A percentile compares a stretch with the other conserved stretches of the same genome.
These are phyloP conservation scores for Halophytophthora polymorphica DNA, from an alignment of 352 stramenopile species.

Conservation along the genomic window DNA sequence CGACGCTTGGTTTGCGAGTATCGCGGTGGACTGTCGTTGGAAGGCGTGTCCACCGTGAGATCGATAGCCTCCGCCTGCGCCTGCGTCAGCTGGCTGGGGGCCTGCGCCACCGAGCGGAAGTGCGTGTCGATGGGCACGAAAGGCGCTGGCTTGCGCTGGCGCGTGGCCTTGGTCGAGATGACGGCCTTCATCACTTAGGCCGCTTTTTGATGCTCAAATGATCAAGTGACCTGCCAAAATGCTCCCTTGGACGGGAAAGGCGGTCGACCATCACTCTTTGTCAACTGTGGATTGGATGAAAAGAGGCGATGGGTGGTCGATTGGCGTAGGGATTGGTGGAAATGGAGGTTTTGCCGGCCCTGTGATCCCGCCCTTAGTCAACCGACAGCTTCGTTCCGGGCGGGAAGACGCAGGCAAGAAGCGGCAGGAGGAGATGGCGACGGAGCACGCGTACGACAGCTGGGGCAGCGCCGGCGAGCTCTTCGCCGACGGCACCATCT, in stretches of 20 bases:
- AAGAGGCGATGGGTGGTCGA: background rate
- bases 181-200: background rate
- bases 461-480: constrained; percentile 67
- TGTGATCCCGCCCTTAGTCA: too few relatives aligned
- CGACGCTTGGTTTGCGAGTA: constrained; percentile 8
- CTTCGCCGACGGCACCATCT: constrained; percentile 71
- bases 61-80: constrained; percentile 40
- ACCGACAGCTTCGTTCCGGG: too few relatives aligned
- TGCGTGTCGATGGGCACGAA: constrained; percentile 60
- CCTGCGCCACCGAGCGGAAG: constrained; percentile 37
- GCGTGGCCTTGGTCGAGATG: background rate
- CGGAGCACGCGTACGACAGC: constrained; percentile 61
- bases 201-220: background rate
- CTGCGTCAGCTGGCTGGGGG: constrained; percentile 4
- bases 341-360: constrained; percentile 1
- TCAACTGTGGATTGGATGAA: background rate
- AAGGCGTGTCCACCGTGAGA: constrained; percentile 22
- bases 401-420: too few relatives aligned
- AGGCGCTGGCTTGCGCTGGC: constrained; percentile 1
- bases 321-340: background rate
- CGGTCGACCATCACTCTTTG: background rate
- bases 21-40: background rate
- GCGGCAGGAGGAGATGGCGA: too few relatives aligned
- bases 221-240: background rate
- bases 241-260: background rate